Percentiles rank a stretch among this genome's conserved stretches.
Conservation (phyloP, 1,284 basidiomycete genomes). For the Amylostereum areolatum region DNA sequence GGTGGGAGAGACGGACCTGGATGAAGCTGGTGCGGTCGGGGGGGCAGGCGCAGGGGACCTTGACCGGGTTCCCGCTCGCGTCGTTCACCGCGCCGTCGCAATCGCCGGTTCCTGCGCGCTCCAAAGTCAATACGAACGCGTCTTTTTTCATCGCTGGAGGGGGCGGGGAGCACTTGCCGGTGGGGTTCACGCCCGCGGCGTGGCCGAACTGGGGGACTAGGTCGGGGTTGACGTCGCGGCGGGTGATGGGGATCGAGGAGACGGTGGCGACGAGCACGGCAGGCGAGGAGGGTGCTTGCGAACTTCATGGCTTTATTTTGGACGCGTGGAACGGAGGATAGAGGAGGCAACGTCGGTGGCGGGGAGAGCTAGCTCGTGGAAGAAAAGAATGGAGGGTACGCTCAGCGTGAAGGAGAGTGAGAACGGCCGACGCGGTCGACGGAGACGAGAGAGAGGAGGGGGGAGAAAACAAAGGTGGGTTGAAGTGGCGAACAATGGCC, state of each 20-base stretch:
- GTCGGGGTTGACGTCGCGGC: slow-evolving; percentile 34
- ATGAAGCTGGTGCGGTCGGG: slow-evolving; percentile 28
- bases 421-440: slow-evolving; percentile 11
- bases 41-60: slow-evolving; percentile 28
- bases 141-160: slow-evolving; percentile 24
- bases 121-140: not conserved
- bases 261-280: slow-evolving; percentile 23
- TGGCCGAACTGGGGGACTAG: slow-evolving; percentile 11
- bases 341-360: not conserved
- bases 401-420: slow-evolving; percentile 6
- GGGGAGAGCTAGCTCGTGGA: slow-evolving; percentile 5
- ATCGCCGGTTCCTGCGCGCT: slow-evolving; percentile 13
- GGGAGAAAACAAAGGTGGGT: not conserved
- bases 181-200: slow-evolving; percentile 22
- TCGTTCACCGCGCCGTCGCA: slow-evolving; percentile 22
- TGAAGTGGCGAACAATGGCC: not conserved
- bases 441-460: not conserved
- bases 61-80: slow-evolving; percentile 21
- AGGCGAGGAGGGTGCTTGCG: slow-evolving; percentile 13
- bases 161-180: slow-evolving; percentile 8
- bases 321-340: not conserved
- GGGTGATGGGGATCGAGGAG: slow-evolving; percentile 30
- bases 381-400: slow-evolving; percentile 5
- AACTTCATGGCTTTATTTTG: slow-evolving; percentile 5
- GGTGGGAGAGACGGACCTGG: slow-evolving; percentile 11